A percentile compares a stretch with the other conserved stretches of the same genome.
Conservation (phyloP, 768 basidiomycete species). For the Lenzites betulinus region DNA sequence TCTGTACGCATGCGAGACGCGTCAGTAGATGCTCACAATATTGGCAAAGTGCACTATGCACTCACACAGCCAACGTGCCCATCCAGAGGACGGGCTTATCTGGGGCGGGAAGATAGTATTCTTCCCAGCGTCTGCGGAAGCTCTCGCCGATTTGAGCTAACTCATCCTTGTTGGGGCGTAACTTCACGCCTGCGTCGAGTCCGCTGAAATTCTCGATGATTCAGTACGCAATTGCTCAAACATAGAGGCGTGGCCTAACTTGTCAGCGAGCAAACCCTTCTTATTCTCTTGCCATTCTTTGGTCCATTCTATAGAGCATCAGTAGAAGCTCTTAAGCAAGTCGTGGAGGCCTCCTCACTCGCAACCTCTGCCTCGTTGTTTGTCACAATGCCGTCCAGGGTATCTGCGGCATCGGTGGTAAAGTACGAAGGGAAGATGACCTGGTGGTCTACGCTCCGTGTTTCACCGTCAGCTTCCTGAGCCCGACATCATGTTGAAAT, state of each 20-base stretch:
- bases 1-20: constrained; percentile 18
- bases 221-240: not conserved
- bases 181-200: constrained; percentile 56
- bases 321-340: not conserved
- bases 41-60: not conserved
- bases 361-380: constrained; percentile 19
- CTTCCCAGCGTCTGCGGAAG: constrained; percentile 51
- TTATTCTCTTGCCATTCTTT: constrained; percentile 40
- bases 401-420: constrained; percentile 20
- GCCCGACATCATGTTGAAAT: not conserved
- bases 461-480: too few species aligned
- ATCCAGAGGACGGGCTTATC: constrained; percentile 59
- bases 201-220: constrained; percentile 36
- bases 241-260: constrained; percentile 36
- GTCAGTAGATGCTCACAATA: not conserved
- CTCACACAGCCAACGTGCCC: constrained; percentile 44
- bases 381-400: constrained; percentile 25
- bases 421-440: constrained; percentile 15
- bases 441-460: constrained; percentile 16
- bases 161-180: constrained; percentile 53
- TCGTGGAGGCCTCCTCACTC: constrained; percentile 12
- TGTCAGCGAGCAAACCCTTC: constrained; percentile 53
- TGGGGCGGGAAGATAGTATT: constrained; percentile 49
- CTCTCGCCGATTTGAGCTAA: constrained; percentile 49
- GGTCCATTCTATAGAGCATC: constrained; percentile 33